Evolutionary conservation across 2,329 filamentous ascomycete species (phyloP).

Genomic region (Bimuria novae-zelandiae): DNA sequence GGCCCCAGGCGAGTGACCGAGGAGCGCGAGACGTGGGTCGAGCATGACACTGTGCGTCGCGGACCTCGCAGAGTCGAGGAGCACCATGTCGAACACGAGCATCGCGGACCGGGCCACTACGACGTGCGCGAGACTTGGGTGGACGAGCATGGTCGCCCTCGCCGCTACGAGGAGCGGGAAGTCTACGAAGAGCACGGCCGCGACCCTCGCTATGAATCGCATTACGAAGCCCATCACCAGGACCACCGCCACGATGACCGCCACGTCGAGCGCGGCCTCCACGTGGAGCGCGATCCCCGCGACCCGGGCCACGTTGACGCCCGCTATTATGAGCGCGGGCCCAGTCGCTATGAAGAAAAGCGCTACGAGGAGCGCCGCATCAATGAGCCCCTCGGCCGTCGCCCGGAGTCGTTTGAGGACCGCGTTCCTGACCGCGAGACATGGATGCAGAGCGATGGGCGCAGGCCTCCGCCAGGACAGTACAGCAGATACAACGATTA

Average conservation of each 20-base stretch:
- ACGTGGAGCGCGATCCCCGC: slow-evolving; percentile 27
- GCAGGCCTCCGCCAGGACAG: slow-evolving; percentile 17
- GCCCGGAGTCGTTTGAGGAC: slow-evolving; percentile 42
- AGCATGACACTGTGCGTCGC: slow-evolving; percentile 18
- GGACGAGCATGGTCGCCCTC: slow-evolving; percentile 27
- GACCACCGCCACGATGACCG: slow-evolving; percentile 15
- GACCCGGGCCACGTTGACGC: slow-evolving; percentile 28
- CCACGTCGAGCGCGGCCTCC: slow-evolving; percentile 13
- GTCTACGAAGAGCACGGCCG: slow-evolving; percentile 32
- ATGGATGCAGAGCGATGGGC: slow-evolving; percentile 37
- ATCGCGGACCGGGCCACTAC: slow-evolving; percentile 24
- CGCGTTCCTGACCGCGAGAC: slow-evolving; percentile 42
- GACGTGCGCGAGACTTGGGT: slow-evolving; percentile 25
- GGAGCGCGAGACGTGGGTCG: slow-evolving; percentile 25
- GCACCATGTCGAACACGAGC: slow-evolving; percentile 19
- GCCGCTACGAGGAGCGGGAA: slow-evolving; percentile 35
- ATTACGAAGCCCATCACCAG: slow-evolving; percentile 15
- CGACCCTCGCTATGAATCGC: slow-evolving; percentile 7
- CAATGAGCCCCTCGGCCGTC: slow-evolving; percentile 31
- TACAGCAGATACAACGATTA: slow-evolving; percentile 31
- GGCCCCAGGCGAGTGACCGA: slow-evolving; percentile 24
- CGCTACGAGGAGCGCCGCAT: slow-evolving; percentile 33
- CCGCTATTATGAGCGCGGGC: slow-evolving; percentile 26
- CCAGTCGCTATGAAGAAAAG: slow-evolving; percentile 25
- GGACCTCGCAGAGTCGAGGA: slow-evolving; percentile 20